These are phyloP conservation scores for Phialophora expanda DNA, from an alignment of 2,329 filamentous ascomycete genomes.

Conservation along the genomic window DNA sequence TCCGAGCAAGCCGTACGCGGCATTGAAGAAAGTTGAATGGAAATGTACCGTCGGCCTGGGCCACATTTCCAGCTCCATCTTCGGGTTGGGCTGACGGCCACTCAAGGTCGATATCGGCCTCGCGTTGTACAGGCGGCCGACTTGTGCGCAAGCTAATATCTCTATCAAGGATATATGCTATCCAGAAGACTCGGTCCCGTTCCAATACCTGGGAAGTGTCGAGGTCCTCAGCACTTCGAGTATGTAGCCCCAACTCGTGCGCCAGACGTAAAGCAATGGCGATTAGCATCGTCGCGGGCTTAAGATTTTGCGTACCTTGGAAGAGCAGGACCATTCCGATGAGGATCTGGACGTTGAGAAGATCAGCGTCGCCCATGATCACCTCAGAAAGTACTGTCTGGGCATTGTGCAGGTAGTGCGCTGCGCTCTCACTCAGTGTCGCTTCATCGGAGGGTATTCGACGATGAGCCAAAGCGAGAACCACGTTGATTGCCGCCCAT, in stretches of 20 bases:
- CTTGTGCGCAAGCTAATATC: conserved; percentile 52
- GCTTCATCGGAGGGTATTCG: conserved; percentile 17
- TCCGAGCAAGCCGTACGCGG: conserved; percentile 32
- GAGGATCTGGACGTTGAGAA: conserved; percentile 44
- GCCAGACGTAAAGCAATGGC: conserved; percentile 37
- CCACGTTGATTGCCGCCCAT: conserved; percentile 44
- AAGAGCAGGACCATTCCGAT: conserved; percentile 43
- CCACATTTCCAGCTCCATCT: conserved; percentile 17
- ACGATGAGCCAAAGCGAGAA: conserved; percentile 41
- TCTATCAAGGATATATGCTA: conserved; percentile 47
- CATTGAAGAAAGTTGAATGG: conserved; percentile 30
- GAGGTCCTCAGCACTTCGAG: conserved; percentile 35
- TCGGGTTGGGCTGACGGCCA: conserved; percentile 22
- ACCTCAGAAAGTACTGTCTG: conserved; percentile 42
- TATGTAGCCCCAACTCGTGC: conserved; percentile 31
- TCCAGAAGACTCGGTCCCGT: conserved; percentile 43
- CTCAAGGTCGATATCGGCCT: conserved; percentile 44
- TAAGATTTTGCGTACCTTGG: conserved; percentile 40
- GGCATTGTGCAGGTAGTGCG: conserved; percentile 40
- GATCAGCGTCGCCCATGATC: conserved; percentile 38
- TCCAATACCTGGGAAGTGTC: conserved; percentile 29
- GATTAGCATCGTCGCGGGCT: conserved; percentile 41
- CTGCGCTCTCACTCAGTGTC: conserved; percentile 19
- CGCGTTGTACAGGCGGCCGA: conserved; percentile 47
- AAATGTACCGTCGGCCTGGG: conserved; percentile 26